phyloP scores from a whole-genome alignment of 495 filamentous ascomycete species.

The Gamarada debralockiae region DNA sequence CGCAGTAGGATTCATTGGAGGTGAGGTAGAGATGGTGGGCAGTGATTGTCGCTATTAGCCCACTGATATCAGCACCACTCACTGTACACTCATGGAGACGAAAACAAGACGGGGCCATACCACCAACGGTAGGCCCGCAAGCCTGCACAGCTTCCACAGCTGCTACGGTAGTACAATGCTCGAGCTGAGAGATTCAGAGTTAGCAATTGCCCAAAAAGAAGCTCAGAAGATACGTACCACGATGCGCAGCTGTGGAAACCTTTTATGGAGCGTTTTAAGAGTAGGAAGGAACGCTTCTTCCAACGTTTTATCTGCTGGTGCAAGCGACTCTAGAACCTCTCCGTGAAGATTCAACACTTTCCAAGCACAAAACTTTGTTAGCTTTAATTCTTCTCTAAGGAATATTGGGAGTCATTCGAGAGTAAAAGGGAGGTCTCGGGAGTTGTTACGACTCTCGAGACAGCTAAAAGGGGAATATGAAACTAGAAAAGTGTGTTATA shows the following conservation, averaged over 20 bases:
- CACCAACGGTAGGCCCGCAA: slow-evolving; percentile 70
- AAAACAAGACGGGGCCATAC: slow-evolving; percentile 29
- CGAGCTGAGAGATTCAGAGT: slow-evolving; percentile 29
- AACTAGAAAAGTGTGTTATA: neutral
- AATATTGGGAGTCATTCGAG: no score
- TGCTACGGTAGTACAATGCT: slow-evolving; percentile 78
- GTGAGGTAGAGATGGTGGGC: slow-evolving; percentile 69
- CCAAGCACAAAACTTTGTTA: no score
- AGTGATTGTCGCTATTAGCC: slow-evolving; percentile 37
- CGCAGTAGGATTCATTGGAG: slow-evolving; percentile 55
- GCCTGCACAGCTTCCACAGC: slow-evolving; percentile 73
- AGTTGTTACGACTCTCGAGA: no score
- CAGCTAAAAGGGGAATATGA: no score
- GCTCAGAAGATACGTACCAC: no score
- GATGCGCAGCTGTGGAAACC: slow-evolving; percentile 57
- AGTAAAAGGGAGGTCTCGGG: no score
- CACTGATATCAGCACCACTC: neutral
- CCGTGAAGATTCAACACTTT: slow-evolving; percentile 60
- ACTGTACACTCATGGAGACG: neutral
- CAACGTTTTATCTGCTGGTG: no score
- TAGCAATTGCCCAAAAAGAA: neutral
- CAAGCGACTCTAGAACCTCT: slow-evolving; percentile 44
- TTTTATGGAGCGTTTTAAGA: slow-evolving; percentile 60
- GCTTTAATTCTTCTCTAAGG: no score
- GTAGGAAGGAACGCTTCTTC: slow-evolving; percentile 80